Percentiles rank a stretch among this genome's conserved stretches.
These are phyloP conservation scores for Talaromyces nanjingensis DNA, from an alignment of 495 filamentous ascomycete species.

Conservation along the genomic window DNA sequence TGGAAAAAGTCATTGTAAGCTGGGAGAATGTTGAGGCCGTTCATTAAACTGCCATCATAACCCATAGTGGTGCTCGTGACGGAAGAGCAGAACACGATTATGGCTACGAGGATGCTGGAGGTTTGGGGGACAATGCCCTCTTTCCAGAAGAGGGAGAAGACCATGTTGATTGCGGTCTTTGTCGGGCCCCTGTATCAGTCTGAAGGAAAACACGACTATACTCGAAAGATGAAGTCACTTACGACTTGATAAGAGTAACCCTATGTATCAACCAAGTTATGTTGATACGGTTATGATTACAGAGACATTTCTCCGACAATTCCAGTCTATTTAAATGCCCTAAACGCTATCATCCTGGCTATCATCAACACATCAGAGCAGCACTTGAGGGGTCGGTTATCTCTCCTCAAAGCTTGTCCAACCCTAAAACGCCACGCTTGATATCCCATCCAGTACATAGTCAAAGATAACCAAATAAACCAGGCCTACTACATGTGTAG, in stretches of 20 bases:
- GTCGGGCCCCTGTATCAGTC: neutral
- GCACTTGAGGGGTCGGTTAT: neutral
- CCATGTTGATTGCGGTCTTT: too few relatives aligned
- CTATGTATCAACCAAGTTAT: neutral
- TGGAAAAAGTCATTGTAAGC: too few relatives aligned
- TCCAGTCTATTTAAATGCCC: neutral
- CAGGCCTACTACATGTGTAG: too few relatives aligned
- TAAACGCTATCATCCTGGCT: neutral
- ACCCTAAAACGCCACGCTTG: neutral
- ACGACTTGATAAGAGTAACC: neutral
- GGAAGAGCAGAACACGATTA: too few relatives aligned
- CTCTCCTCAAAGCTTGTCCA: neutral
- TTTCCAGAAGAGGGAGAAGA: too few relatives aligned
- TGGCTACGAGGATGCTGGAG: too few relatives aligned
- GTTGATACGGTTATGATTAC: neutral
- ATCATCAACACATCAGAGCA: neutral
- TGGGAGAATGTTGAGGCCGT: too few relatives aligned
- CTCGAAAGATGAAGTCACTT: neutral
- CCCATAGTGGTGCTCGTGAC: too few relatives aligned
- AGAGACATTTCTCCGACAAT: neutral
- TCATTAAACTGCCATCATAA: too few relatives aligned
- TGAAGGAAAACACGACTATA: neutral
- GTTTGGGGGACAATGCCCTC: too few relatives aligned
- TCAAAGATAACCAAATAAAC: too few relatives aligned
- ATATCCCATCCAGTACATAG: neutral